These are phyloP conservation scores for Lycium ferocissimum DNA, from an alignment of 257 asterid species.

Conservation along the genomic window DNA sequence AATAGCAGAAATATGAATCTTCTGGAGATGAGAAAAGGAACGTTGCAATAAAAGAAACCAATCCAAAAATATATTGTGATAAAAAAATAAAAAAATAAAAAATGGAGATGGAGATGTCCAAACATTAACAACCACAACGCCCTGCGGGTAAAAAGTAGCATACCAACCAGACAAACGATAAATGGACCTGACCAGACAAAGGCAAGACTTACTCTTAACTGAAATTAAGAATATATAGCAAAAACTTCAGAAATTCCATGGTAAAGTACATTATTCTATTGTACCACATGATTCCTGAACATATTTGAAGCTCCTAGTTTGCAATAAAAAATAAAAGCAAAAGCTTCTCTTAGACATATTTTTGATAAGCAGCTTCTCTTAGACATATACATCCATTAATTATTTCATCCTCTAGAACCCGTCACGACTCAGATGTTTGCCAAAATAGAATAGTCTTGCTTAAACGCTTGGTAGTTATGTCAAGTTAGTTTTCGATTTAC, in stretches of 20 bases:
- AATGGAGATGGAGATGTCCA: neutral
- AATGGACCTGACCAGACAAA: neutral
- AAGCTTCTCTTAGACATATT: constrained; percentile 6
- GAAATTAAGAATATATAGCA: neutral
- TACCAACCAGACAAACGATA: neutral
- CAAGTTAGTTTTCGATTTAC: neutral
- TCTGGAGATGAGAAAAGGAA: neutral
- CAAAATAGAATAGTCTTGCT: constrained; percentile 1
- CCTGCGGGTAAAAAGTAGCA: constrained; percentile 16
- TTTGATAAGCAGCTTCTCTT: constrained; percentile 2
- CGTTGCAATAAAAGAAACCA: neutral
- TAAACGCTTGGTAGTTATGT: neutral
- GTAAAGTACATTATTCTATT: neutral
- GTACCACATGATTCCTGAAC: constrained; percentile 17
- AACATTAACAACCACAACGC: neutral
- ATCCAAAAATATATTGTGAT: neutral
- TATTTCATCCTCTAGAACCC: constrained; percentile 15
- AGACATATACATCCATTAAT: neutral
- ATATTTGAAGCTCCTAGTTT: constrained; percentile 1
- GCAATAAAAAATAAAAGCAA: constrained; percentile 13
- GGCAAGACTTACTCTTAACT: constrained; percentile 19
- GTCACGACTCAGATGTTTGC: neutral
- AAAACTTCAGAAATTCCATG: constrained; percentile 18
- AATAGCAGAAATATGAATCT: constrained; percentile 16
- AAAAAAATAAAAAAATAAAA: neutral